Percentiles rank a stretch among this genome's conserved stretches.
Evolutionary conservation across 441 rosid genomes (phyloP).

Genomic region (Isatis lusitanica): DNA sequence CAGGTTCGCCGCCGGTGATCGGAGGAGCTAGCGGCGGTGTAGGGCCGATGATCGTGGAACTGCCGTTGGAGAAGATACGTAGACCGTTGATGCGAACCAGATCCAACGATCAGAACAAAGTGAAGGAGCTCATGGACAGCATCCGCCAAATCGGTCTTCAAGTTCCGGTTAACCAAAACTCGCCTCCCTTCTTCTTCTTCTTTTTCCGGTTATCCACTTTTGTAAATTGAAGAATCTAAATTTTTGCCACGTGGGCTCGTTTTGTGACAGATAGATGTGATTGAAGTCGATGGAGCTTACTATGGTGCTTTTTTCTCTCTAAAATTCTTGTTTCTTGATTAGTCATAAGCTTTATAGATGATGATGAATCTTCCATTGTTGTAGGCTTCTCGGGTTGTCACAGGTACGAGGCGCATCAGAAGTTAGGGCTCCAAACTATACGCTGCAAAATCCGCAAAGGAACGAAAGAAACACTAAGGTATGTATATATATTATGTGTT

Average conservation of each 20-base stretch:
- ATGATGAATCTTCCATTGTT: neutral
- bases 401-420: slow-evolving; percentile 86
- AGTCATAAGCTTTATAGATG: neutral
- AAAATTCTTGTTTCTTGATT: neutral
- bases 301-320: slow-evolving; percentile 45
- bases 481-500: neutral
- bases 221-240: neutral
- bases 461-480: slow-evolving; percentile 87
- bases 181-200: neutral
- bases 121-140: slow-evolving; percentile 81
- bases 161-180: slow-evolving; percentile 63
- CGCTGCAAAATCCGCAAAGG: slow-evolving; percentile 86
- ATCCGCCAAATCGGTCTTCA: slow-evolving; percentile 84
- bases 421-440: slow-evolving; percentile 74
- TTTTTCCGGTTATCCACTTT: neutral
- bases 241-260: neutral
- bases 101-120: slow-evolving; percentile 80
- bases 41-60: slow-evolving; percentile 73
- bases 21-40: slow-evolving; percentile 31
- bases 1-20: slow-evolving; percentile 41
- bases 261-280: slow-evolving; percentile 79
- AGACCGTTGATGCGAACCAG: slow-evolving; percentile 82
- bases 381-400: slow-evolving; percentile 94
- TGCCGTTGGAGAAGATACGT: slow-evolving; percentile 65
- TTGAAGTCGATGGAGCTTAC: slow-evolving; percentile 88